These are phyloP conservation scores for Flaveria sonorensis DNA, from an alignment of 129 eudicot genomes.

Conservation along the genomic window DNA sequence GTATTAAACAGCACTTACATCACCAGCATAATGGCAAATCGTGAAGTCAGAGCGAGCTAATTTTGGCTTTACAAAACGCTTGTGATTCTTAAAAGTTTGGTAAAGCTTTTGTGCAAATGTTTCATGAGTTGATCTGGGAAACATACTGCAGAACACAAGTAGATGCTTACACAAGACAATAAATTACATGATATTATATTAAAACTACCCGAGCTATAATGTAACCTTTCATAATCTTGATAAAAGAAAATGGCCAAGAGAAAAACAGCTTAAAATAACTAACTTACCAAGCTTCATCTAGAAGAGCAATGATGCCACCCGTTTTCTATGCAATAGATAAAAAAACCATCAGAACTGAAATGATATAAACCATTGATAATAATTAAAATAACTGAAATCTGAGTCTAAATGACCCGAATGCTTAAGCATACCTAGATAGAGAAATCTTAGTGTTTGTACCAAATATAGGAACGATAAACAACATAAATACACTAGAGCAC, in stretches of 20 bases:
- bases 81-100: slow-evolving; percentile 83
- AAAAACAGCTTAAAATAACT: background rate
- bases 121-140: slow-evolving; percentile 95
- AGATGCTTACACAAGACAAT: slow-evolving; percentile 15
- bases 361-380: slow-evolving; percentile 13
- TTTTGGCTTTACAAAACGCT: slow-evolving; percentile 87
- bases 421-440: no score
- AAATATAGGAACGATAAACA: slow-evolving; percentile 9
- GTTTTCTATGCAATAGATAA: slow-evolving; percentile 70
- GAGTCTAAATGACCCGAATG: background rate
- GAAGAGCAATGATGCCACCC: slow-evolving; percentile 98
- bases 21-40: slow-evolving; percentile 96
- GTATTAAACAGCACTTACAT: slow-evolving; percentile 52
- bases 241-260: background rate
- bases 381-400: background rate
- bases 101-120: slow-evolving; percentile 93
- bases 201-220: slow-evolving; percentile 16
- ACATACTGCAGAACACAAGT: slow-evolving; percentile 69
- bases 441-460: background rate
- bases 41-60: slow-evolving; percentile 94
- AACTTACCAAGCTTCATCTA: slow-evolving; percentile 99
- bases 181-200: slow-evolving; percentile 1
- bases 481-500: background rate
- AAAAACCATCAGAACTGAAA: slow-evolving; percentile 30
- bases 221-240: background rate